Base-by-base conservation (phyloP, 768 basidiomycete species). In the Rhodotorula babjevae region DNA sequence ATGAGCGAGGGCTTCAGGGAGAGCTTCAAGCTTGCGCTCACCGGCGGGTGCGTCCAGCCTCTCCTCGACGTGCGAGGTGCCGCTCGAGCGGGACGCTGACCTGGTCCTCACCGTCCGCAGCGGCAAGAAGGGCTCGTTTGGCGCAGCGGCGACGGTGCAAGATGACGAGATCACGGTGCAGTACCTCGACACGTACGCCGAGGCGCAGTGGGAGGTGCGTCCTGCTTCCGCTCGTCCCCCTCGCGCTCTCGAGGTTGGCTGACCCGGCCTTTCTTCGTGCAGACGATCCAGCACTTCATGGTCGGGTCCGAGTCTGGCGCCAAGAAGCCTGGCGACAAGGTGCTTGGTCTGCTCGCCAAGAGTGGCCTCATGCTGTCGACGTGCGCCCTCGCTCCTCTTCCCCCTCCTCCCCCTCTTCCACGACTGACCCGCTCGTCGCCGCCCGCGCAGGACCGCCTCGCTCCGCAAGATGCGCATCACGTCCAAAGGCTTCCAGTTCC, bases 281-380 rank as follows among this genome's bases (percentile, higher is more conserved):
- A 98, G 93, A 93, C 92, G 0, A 95, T 98, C 77, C 85, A 98
- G 57, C 93, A 97, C 81, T 98, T 91, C 79, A 96, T 99, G 93
- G 96, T 99, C 92, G 16, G 95, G 90, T 46, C 91, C 88, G 21
- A 87, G 87, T 42, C n/a, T 87, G 90, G 79, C 57, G 83, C 85
- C 50, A 87, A 87, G 15, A 87, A 86, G 79, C 92, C 93, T 12
- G 90, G 90, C 1, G 87, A 87, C 72, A 90, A 88, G 29, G 93
- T 98, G 23, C 83, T 95, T 16, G 89, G 87, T 78, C 85, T 98
- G 14, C 84, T 99, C 4, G 85, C 90, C 77, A 84, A 88, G 53
- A 93, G 92, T 79, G 90, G 90, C 27, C 84, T 99, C 68, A 98
- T 98, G 96, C 84, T 85, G 56, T 82, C 85, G 63, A 85, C 87